Evolutionary conservation across 371 early-diverging fungal species (phyloP), one percentile per base, ranked within the genome.

Genomic region (Blakeslea trispora): DNA sequence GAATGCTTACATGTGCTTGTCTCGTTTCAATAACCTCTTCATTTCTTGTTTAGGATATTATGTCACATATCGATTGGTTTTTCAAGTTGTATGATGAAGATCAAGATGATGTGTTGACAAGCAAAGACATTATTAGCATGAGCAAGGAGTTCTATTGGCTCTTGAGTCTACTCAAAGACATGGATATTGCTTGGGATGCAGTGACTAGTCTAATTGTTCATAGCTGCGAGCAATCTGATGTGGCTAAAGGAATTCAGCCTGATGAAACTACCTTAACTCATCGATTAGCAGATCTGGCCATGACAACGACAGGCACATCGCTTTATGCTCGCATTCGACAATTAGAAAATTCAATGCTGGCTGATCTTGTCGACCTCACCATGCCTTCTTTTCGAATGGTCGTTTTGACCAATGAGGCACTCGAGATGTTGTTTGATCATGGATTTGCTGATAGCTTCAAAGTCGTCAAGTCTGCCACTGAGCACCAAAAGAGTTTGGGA

Each of bases 111-210:
- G 56, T 70, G 10, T 66, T 95, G 41, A 79, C 64, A 19, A 82
- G 87, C 39, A 81, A 88, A 39, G 92, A 94, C 59, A 81, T 92
- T 32, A 78, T 93, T 50, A 82, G 85, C 42, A 75, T 94, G 64
- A 90, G 92, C 5, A 95, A 95, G 70, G 86, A 88, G 45, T 63
- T 95, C 4, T 75, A 94, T 31, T 91, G 86, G 63, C 63, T 92
- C 8, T 71, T 68, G 15, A 43, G 60, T 8, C 24, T 56, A 0
- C 18, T 59, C 1, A 63, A 60, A 45, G 68, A 59, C 19, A 48
- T 32, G 14, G 48, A 55, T 6, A 63, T 68, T 23, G 68, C 68
- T 0, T 68, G 68, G 68, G 68, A 68, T 41, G 59, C 68, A 4
- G 63, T 59, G 1, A 63, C 59, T 14, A 68, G 56, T 21, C 40